Evolutionary conservation across 2,329 filamentous ascomycete species (phyloP).

Genomic region (Thelonectria discophora): DNA sequence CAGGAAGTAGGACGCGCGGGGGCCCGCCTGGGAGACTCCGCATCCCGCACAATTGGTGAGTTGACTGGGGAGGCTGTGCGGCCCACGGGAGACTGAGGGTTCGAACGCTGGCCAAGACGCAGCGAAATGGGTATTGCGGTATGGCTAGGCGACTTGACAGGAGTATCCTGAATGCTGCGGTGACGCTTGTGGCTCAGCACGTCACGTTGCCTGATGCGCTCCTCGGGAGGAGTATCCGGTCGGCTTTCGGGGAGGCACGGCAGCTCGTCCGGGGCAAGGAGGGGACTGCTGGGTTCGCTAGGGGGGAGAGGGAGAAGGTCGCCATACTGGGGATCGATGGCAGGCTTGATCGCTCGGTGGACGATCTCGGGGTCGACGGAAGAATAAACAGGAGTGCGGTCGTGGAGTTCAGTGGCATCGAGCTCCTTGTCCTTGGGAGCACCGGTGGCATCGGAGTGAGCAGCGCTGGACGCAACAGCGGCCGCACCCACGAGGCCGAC

Average conservation of each 20-base stretch:
- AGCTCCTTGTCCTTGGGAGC: conserved; percentile 52
- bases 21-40: conserved; percentile 51
- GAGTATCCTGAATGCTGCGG: conserved; percentile 58
- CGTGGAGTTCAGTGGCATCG: conserved; percentile 38
- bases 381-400: conserved; percentile 44
- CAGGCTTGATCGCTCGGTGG: conserved; percentile 67
- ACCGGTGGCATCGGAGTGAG: conserved; percentile 58
- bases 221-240: conserved; percentile 63
- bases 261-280: conserved; percentile 50
- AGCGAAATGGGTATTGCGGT: conserved; percentile 68
- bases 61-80: conserved; percentile 51
- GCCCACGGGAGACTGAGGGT: conserved; percentile 54
- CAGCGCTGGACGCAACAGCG: conserved; percentile 51
- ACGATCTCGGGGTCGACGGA: conserved; percentile 66
- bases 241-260: conserved; percentile 68
- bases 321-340: conserved; percentile 72
- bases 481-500: conserved; percentile 67
- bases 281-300: conserved; percentile 63
- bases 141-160: conserved; percentile 61
- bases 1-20: conserved; percentile 64
- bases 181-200: conserved; percentile 57
- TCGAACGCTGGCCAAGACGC: conserved; percentile 58
- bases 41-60: conserved; percentile 45
- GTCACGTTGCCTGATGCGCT: conserved; percentile 53
- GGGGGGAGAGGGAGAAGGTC: conserved; percentile 72